Evolutionary conservation across 2,329 filamentous ascomycete genomes (phyloP).

Genomic region (Nemania bipapillata): DNA sequence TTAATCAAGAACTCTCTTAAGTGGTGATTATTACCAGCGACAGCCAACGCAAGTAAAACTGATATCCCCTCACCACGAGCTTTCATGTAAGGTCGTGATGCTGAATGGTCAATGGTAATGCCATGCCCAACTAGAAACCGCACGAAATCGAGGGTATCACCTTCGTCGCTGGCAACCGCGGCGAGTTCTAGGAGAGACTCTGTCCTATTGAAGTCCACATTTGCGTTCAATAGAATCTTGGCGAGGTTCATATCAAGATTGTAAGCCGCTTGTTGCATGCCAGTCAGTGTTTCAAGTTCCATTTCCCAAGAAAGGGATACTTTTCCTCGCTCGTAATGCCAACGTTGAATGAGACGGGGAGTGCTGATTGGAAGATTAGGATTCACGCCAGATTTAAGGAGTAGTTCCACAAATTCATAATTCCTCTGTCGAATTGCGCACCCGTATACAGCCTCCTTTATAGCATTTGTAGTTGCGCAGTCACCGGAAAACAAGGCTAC

Average conservation of each 20-base stretch:
- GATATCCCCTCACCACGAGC: neutral
- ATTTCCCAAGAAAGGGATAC: neutral
- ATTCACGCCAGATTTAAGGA: slow-evolving; percentile 26
- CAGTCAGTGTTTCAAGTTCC: neutral
- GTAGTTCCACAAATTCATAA: neutral
- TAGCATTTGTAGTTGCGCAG: slow-evolving; percentile 19
- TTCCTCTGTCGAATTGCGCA: slow-evolving; percentile 15
- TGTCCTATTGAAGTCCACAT: neutral
- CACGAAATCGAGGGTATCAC: neutral
- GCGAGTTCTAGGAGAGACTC: neutral
- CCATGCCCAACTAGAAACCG: neutral
- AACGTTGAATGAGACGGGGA: no score
- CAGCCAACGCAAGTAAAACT: neutral
- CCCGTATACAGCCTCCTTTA: slow-evolving; percentile 18
- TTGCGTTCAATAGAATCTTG: neutral
- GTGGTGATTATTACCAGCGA: neutral
- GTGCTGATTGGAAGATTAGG: neutral
- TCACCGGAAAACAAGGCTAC: neutral
- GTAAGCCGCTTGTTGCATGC: neutral
- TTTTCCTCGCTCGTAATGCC: neutral
- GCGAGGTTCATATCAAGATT: neutral
- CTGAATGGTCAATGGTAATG: neutral
- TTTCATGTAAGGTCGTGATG: neutral
- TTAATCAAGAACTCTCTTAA: neutral
- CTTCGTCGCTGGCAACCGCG: neutral